A percentile compares a stretch with the other conserved stretches of the same genome.
Evolutionary conservation across 2,329 filamentous ascomycete genomes (phyloP).

Genomic region (Fusarium goolgardi): DNA sequence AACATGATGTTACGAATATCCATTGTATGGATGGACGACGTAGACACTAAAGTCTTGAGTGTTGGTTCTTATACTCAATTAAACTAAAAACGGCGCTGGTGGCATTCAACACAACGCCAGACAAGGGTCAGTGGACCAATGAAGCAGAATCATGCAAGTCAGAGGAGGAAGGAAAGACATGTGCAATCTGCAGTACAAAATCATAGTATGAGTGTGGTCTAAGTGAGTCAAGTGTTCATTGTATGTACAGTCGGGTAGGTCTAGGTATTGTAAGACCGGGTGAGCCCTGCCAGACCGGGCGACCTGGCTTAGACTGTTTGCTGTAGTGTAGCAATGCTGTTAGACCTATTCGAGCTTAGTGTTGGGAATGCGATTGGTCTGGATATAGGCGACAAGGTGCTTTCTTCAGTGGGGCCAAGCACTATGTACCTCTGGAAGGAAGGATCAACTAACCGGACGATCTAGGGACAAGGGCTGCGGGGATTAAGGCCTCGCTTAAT

Average conservation of each 20-base stretch:
- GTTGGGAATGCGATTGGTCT: not conserved
- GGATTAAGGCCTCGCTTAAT: slow-evolving; percentile 6
- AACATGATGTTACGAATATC: not conserved
- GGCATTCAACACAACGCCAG: slow-evolving; percentile 8
- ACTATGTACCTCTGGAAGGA: not conserved
- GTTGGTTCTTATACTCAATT: not conserved
- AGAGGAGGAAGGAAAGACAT: not conserved
- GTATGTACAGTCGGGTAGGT: not conserved
- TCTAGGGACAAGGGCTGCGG: not conserved
- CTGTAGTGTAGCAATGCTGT: slow-evolving; percentile 19
- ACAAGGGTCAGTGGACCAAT: slow-evolving; percentile 20
- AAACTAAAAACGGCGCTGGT: slow-evolving; percentile 1
- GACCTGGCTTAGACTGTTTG: slow-evolving; percentile 24
- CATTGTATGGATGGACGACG: not conserved
- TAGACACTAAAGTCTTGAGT: not conserved
- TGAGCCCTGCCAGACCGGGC: slow-evolving; percentile 14
- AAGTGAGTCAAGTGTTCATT: not conserved
- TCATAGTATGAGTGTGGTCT: not conserved
- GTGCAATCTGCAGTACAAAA: not conserved
- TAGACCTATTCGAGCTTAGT: not conserved
- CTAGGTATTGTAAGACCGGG: not conserved
- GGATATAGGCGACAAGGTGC: not conserved
- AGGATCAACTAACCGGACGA: not conserved
- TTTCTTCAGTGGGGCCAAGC: slow-evolving; percentile 10
- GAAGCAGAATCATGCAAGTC: slow-evolving; percentile 1